Evolutionary conservation across 441 rosid genomes (phyloP), one percentile per base, ranked within the genome.

Genomic region (Mallotus japonicus): DNA sequence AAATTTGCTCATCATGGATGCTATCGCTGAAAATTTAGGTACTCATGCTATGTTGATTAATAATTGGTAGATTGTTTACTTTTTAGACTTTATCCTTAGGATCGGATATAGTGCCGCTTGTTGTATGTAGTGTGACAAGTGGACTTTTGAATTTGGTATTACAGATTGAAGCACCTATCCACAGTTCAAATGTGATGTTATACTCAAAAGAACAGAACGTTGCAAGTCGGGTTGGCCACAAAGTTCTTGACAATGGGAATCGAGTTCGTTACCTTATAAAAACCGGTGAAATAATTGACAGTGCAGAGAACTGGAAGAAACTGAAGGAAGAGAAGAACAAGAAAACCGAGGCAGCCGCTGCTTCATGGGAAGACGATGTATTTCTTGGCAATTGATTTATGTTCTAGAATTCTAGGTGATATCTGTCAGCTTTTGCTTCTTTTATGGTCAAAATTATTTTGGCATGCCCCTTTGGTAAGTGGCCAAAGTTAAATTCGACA

Each of bases 141-240:
- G 28, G 58, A 69, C 28, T 65, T 57, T 57, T 69, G 44, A 74
- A 63, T 73, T 56, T 76, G 71, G 11, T 47, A 28, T 81, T 86
- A 54, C 90, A 95, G 99, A 87, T 92, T 7, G 99, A 92, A 87
- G 97, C 96, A 46, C 90, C 96, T 3, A 84, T 95, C 75, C 99
- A 95, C 83, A 95, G 97, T 85, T 95, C 99, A 12, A 92, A 91
- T 34, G 97, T 92, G 84, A 95, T 95, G 99, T 80, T 92, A 5
- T 92, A 92, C 80, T 95, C 97, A 0, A 91, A 89, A 80, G 99
- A 95, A 50, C 70, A 91, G 79, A 83, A 92, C 0, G 87, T 89
- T 9, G 86, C 85, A 6, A 95, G 99, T 77, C 84, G 99, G 32
- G 88, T 91, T 61, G 97, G 97, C 44, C 99, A 91, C 76, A 91